phyloP scores from a whole-genome alignment of 768 basidiomycete species.

The Mycena pura region DNA sequence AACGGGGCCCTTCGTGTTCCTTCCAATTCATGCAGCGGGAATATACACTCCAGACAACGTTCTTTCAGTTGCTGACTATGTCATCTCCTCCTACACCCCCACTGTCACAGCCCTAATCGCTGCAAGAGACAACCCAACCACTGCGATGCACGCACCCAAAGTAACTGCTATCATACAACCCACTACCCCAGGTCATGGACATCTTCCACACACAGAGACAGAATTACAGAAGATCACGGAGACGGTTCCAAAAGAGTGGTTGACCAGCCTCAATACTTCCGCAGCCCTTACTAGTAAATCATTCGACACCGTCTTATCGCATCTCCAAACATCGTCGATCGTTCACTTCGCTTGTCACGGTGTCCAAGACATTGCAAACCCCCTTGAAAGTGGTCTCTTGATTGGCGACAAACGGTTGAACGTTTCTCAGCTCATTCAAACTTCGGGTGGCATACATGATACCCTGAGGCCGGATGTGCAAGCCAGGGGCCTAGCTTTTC shows the following conservation, averaged over 20 bases:
- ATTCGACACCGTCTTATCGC: neutral
- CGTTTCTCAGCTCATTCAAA: neutral
- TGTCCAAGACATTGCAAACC: neutral
- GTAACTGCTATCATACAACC: neutral
- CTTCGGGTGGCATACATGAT: neutral
- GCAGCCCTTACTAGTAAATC: neutral
- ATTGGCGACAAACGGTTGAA: neutral
- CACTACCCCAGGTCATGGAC: neutral
- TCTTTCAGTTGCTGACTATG: slow-evolving; percentile 1
- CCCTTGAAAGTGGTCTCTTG: neutral
- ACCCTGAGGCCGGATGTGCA: neutral
- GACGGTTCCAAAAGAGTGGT: neutral
- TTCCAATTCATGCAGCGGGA: no score
- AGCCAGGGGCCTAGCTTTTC: neutral
- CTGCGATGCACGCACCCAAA: neutral
- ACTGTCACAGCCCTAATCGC: neutral
- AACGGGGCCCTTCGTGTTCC: no score
- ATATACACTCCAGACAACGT: no score
- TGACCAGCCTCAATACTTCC: neutral
- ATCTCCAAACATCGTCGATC: neutral
- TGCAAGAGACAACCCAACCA: neutral
- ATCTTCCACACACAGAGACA: neutral
- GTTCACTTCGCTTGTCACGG: no score
- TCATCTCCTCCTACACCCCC: slow-evolving; percentile 24
- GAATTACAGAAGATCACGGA: neutral